These are phyloP conservation scores for Solanum habrochaites DNA, from an alignment of 257 asterid species.

Conservation along the genomic window DNA sequence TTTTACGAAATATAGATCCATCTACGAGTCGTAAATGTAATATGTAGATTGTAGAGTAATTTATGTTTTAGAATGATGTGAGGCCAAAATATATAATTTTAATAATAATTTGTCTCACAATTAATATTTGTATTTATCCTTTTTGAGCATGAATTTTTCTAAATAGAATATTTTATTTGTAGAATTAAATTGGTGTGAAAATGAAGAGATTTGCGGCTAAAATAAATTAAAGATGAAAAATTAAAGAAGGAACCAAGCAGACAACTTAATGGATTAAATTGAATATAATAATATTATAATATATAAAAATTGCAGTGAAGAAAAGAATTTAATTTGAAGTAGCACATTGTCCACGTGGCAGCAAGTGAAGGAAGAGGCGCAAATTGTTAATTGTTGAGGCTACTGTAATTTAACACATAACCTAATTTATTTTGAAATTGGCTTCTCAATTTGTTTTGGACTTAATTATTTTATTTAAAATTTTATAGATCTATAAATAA, in stretches of 20 bases:
- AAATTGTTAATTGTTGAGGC: background rate
- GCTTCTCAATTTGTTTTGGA: background rate
- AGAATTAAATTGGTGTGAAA: background rate
- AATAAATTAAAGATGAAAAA: background rate
- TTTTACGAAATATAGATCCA: background rate
- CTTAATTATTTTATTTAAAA: too few relatives aligned
- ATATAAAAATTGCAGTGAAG: background rate
- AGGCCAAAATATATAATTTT: background rate
- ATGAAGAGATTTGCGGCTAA: too few relatives aligned
- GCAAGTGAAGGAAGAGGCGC: background rate
- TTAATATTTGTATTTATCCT: background rate
- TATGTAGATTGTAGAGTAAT: too few relatives aligned
- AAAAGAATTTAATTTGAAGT: background rate
- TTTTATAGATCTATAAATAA: too few relatives aligned
- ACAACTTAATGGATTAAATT: background rate
- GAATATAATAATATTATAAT: background rate
- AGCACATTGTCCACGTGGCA: background rate
- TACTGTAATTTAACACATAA: background rate
- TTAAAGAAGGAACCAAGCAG: background rate
- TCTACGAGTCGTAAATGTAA: background rate
- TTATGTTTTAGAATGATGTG: background rate
- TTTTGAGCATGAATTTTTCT: background rate
- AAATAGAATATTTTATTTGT: background rate
- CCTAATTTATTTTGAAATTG: background rate
- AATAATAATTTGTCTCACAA: background rate